Conservation (phyloP, 805 yeast species). For the Candida suzukii region DNA sequence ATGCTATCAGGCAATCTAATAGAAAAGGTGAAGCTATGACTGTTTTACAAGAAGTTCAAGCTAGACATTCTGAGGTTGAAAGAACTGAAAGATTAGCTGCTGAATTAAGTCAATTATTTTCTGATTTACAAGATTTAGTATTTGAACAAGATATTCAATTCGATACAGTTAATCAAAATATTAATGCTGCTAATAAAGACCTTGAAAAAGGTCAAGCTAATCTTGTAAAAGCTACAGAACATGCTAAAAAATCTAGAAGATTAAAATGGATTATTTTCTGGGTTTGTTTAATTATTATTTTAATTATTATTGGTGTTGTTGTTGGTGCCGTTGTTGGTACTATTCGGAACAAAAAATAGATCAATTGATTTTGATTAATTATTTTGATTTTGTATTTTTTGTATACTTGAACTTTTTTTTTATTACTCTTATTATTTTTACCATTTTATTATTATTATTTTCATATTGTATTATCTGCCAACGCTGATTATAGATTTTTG, state of each 20-base stretch:
- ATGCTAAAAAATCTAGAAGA: slow-evolving; percentile 85
- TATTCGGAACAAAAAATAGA: no score
- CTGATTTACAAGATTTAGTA: slow-evolving; percentile 93
- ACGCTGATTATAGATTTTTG: no score
- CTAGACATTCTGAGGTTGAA: slow-evolving; percentile 90
- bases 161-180: slow-evolving; percentile 74
- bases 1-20: slow-evolving; percentile 79
- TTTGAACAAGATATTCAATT: slow-evolving; percentile 91
- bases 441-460: no score
- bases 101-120: slow-evolving; percentile 89
- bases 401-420: no score
- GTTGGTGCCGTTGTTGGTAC: slow-evolving; percentile 49
- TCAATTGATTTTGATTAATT: no score
- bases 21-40: slow-evolving; percentile 94
- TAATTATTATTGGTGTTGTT: slow-evolving; percentile 60
- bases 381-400: no score
- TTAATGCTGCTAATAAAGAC: slow-evolving; percentile 78
- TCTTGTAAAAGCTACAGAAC: slow-evolving; percentile 80
- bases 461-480: no score
- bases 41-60: slow-evolving; percentile 91
- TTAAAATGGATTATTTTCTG: slow-evolving; percentile 83
- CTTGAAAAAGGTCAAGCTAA: slow-evolving; percentile 93
- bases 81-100: slow-evolving; percentile 94
- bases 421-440: no score
- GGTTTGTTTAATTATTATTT: slow-evolving; percentile 51